Conservation (phyloP, 1,139 yeast genomes). For the Hemisphaericaspora xylofermentans region DNA sequence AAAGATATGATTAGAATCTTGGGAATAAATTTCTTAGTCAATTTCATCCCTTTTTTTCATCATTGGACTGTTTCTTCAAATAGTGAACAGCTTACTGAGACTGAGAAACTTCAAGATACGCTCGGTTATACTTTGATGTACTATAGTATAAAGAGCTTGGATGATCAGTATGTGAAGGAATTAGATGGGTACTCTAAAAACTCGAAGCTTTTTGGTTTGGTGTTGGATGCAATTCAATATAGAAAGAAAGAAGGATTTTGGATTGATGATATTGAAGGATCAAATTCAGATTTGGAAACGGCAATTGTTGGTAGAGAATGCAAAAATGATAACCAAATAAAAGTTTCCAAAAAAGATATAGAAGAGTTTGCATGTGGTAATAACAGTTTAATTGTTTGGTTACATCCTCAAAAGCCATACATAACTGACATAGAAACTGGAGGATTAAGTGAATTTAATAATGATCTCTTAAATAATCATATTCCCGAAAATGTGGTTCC, state of each 20-base stretch:
- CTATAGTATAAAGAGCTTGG: constrained; percentile 26
- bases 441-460: constrained; percentile 6
- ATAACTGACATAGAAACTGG: constrained; percentile 13
- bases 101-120: constrained; percentile 30
- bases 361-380: constrained; percentile 35
- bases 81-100: constrained; percentile 15
- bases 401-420: constrained; percentile 33
- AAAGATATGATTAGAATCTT: constrained; percentile 31
- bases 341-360: constrained; percentile 22
- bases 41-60: constrained; percentile 48
- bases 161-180: constrained; percentile 29
- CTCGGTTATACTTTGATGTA: constrained; percentile 34
- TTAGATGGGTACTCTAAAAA: constrained; percentile 24
- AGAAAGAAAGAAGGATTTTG: constrained; percentile 31
- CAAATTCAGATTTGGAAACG: constrained; percentile 19
- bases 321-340: constrained; percentile 7
- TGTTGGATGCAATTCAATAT: constrained; percentile 29
- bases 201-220: constrained; percentile 25
- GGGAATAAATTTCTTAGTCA: constrained; percentile 48
- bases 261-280: constrained; percentile 27
- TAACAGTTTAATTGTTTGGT: constrained; percentile 32
- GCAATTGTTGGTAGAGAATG: constrained; percentile 6
- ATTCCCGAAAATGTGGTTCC: neutral
- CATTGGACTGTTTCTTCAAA: constrained; percentile 39
- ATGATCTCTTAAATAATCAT: constrained; percentile 11